Evolutionary conservation across 257 asterid species (phyloP).

Genomic region (Petunia axillaris): DNA sequence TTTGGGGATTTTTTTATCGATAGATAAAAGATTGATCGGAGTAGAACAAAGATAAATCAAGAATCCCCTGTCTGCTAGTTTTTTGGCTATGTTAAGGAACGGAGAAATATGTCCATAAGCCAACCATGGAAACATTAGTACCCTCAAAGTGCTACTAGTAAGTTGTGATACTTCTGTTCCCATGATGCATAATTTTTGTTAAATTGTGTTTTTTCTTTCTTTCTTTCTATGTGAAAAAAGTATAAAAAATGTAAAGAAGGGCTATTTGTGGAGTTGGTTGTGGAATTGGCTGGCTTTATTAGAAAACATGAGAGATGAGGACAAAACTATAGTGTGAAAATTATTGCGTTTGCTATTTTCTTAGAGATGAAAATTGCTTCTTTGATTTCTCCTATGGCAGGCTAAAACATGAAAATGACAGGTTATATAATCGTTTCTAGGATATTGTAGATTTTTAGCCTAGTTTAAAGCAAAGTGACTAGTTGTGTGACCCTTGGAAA

Average conservation of each 20-base stretch:
- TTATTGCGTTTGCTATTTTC: not conserved
- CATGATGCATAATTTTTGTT: not conserved
- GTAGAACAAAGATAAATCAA: slow-evolving; percentile 49
- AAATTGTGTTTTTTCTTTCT: not conserved
- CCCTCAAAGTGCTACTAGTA: not conserved
- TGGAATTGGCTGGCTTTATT: not conserved
- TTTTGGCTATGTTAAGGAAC: slow-evolving; percentile 41
- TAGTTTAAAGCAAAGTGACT: not conserved
- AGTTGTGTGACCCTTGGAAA: not conserved
- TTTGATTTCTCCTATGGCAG: not conserved
- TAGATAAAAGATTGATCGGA: slow-evolving; percentile 44
- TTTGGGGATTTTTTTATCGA: slow-evolving; percentile 29
- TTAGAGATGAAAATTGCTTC: not conserved
- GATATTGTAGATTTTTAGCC: not conserved
- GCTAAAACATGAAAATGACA: not conserved
- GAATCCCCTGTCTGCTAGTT: slow-evolving; percentile 40
- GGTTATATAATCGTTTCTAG: not conserved
- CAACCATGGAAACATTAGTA: slow-evolving; percentile 27
- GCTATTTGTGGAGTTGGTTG: not conserved
- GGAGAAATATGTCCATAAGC: slow-evolving; percentile 30
- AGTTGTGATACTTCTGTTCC: not conserved
- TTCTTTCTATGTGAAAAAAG: not conserved
- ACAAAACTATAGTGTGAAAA: not conserved
- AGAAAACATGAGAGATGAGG: not conserved
- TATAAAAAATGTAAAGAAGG: not conserved